Evolutionary conservation across 768 basidiomycete species (phyloP).

Genomic region (Leucosporidium creatinivorum): DNA sequence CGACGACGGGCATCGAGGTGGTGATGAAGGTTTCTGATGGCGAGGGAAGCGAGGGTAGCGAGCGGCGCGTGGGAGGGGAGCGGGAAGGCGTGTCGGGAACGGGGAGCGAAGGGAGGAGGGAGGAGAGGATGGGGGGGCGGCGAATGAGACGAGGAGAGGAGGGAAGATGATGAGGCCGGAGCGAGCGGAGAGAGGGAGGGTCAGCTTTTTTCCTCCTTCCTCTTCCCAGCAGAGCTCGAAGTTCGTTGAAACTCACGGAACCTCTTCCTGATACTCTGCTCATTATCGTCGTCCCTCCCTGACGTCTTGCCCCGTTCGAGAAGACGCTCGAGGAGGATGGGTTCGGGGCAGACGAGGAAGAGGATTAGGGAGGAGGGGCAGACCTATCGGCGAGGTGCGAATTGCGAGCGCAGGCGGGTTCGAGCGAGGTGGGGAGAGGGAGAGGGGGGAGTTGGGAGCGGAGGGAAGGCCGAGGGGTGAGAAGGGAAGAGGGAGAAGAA

Average conservation of each 20-base stretch:
- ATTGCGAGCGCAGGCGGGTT: not conserved
- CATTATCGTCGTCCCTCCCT: constrained; percentile 92
- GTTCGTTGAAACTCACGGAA: constrained; percentile 83
- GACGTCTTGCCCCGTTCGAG: constrained; percentile 86
- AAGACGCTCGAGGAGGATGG: constrained; percentile 76
- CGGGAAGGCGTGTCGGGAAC: not conserved
- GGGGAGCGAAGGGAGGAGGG: too few relatives aligned
- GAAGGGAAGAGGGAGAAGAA: not conserved
- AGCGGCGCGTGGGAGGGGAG: not conserved
- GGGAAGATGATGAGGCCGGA: not conserved
- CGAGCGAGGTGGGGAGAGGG: too few relatives aligned
- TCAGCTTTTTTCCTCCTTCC: too few relatives aligned
- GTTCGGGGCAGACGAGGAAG: constrained; percentile 79
- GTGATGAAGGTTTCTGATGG: constrained; percentile 65
- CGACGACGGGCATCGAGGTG: constrained; percentile 87
- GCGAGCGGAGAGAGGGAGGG: too few relatives aligned
- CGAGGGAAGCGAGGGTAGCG: not conserved
- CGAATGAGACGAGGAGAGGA: not conserved
- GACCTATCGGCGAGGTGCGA: constrained; percentile 44
- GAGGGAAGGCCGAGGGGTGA: too few relatives aligned
- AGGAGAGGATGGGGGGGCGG: not conserved
- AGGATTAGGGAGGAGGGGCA: constrained; percentile 71
- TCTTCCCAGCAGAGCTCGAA: too few relatives aligned
- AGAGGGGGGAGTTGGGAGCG: too few relatives aligned
- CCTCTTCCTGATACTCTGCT: constrained; percentile 90